Evolutionary conservation across 2,329 filamentous ascomycete species (phyloP).

Genomic region (Fusarium illudens): DNA sequence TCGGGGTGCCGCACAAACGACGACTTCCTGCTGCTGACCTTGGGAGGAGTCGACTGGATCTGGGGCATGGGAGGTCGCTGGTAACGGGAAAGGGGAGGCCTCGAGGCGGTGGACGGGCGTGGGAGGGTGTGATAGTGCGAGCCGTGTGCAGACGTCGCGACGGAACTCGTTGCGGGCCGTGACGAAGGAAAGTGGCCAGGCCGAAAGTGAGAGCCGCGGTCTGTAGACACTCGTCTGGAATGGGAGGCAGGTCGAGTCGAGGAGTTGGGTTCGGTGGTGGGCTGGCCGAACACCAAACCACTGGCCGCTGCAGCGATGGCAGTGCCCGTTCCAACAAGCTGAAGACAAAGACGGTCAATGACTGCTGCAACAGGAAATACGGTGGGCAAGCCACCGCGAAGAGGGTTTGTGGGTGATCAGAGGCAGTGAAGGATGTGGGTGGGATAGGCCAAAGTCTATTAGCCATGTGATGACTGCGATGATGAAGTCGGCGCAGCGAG

Average conservation of each 20-base stretch:
- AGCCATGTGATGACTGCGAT: conserved; percentile 35
- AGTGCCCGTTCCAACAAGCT: conserved; percentile 70
- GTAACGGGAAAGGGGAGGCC: conserved; percentile 50
- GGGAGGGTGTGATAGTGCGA: conserved; percentile 44
- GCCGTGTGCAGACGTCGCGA: conserved; percentile 44
- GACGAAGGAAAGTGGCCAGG: conserved; percentile 44
- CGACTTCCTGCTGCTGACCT: conserved; percentile 51
- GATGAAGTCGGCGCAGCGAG: conserved; percentile 26
- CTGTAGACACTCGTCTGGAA: conserved; percentile 44
- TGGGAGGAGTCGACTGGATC: conserved; percentile 52
- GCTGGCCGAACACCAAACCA: conserved; percentile 67
- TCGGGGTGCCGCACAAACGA: conserved; percentile 55
- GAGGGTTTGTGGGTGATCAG: conserved; percentile 31
- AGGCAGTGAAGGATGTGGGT: conserved; percentile 28
- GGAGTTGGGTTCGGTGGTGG: conserved; percentile 53
- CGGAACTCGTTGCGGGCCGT: conserved; percentile 56
- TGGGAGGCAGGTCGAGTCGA: conserved; percentile 41
- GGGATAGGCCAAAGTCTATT: conserved; percentile 40
- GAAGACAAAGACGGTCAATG: conserved; percentile 33
- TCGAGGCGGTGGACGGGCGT: conserved; percentile 45
- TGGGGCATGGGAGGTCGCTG: conserved; percentile 52
- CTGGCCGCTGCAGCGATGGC: conserved; percentile 67
- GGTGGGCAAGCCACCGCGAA: conserved; percentile 28
- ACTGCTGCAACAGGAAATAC: conserved; percentile 33
- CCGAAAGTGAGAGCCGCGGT: conserved; percentile 45